Evolutionary conservation across 495 filamentous ascomycete species (phyloP), one percentile per base, ranked within the genome.

Genomic region (Astrothelium subdiscretum): DNA sequence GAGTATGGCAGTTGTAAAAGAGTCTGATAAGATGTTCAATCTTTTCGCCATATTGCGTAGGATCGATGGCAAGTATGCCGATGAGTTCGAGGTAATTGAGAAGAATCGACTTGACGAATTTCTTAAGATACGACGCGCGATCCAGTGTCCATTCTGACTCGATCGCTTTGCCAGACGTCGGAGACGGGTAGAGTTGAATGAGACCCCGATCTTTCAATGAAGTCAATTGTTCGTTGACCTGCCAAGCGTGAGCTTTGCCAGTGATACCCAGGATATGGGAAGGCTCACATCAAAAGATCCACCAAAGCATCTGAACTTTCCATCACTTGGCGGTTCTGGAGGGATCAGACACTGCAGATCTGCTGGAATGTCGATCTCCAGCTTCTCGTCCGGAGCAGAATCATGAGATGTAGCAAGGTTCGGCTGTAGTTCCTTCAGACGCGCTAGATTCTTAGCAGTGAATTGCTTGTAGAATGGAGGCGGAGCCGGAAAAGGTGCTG

Each of bases 391-490:
- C 61, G 54, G 2, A 11, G 65, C 31, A 32, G 26, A 42, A 32
- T 48, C 38, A 6, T 31, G 31, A 11, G 64, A 31, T 42, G 59
- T 20, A 26, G 59, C 51, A 20, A 60, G 32, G 52, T 60, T 60
- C 24, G 59, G 59, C 31, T 76, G 74, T 64, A 81, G 69, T 60
- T 78, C 67, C 38, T 87, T 78, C 57, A 95, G 81, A 35, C 80
- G 84, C 27, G 82, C 73, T 63, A 94, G 68, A 72, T 95, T 96
- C 0, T 86, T 83, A 2, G 82, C 68, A 0, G 90, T 96, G 76
- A 97, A 97, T 71, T 85, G 79, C 65, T 89, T 87, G 83, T 90
- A 97, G 78, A 96, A 91, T 2, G 88, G 85, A 24, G 94, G 94
- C 3, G 94, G 94, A 18, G 87, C 80, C 20, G 94, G 92, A 74